Conservation (phyloP, 83 land plant species). For the Picea abies region DNA sequence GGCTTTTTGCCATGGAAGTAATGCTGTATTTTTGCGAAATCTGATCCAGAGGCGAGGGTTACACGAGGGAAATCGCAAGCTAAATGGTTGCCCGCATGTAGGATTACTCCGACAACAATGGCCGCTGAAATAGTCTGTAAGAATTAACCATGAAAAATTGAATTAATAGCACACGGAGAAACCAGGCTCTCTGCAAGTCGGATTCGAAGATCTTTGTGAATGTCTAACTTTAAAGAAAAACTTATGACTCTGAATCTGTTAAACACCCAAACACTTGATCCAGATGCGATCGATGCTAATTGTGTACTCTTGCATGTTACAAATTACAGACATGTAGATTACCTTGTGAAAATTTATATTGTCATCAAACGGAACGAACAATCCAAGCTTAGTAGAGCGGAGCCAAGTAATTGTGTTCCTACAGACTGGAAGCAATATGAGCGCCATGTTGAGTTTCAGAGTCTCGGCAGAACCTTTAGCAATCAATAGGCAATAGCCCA, state of each 20-base stretch:
- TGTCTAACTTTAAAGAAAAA: neutral
- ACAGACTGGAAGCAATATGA: constrained; percentile 92
- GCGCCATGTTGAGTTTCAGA: constrained; percentile 95
- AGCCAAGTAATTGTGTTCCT: constrained; percentile 91
- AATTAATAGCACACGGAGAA: neutral
- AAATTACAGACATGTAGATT: neutral
- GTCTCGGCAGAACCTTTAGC: constrained; percentile 99
- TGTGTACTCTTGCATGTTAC: no score
- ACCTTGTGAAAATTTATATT: constrained; percentile 98
- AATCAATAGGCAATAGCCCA: constrained; percentile 88
- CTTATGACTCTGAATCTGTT: neutral
- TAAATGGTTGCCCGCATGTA: constrained; percentile 81
- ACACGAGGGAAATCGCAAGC: constrained; percentile 92
- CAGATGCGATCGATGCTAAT: no score
- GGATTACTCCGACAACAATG: constrained; percentile 69
- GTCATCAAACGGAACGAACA: constrained; percentile 86
- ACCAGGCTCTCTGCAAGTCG: neutral
- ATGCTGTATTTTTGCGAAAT: constrained; percentile 30
- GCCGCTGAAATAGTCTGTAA: constrained; percentile 85
- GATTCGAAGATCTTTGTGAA: neutral
- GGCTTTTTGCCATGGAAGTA: constrained; percentile 67
- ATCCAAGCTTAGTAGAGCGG: constrained; percentile 61
- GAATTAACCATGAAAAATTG: neutral
- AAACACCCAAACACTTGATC: no score
- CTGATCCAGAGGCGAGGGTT: constrained; percentile 15